Conservation (phyloP, 805 yeast species). For the Candida coleopterorum region DNA sequence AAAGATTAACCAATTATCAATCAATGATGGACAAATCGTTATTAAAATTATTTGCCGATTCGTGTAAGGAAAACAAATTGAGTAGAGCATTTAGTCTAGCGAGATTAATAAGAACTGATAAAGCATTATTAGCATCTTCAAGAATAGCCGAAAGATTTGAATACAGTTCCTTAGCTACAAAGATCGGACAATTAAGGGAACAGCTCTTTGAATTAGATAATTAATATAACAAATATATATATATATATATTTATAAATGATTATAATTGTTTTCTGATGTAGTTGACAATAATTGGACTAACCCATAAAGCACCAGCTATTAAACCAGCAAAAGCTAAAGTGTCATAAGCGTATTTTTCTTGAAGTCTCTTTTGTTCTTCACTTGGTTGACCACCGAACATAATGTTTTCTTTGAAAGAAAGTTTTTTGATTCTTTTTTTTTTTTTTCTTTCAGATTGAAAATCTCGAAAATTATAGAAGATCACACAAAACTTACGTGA, state of each 20-base stretch:
- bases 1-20: slow-evolving; percentile 48
- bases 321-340: slow-evolving; percentile 55
- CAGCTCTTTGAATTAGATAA: slow-evolving; percentile 21
- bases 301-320: slow-evolving; percentile 64
- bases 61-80: slow-evolving; percentile 63
- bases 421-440: neutral
- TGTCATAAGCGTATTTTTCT: slow-evolving; percentile 56
- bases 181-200: slow-evolving; percentile 35
- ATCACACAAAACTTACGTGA: too few relatives aligned
- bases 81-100: slow-evolving; percentile 69
- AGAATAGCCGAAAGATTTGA: slow-evolving; percentile 72
- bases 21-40: slow-evolving; percentile 69
- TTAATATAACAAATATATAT: neutral
- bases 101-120: slow-evolving; percentile 64
- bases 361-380: slow-evolving; percentile 68
- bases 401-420: slow-evolving; percentile 8
- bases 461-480: slow-evolving; percentile 18
- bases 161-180: slow-evolving; percentile 30
- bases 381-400: slow-evolving; percentile 49
- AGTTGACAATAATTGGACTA: slow-evolving; percentile 53
- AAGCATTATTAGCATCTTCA: slow-evolving; percentile 77
- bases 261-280: slow-evolving; percentile 45
- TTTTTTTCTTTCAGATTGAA: neutral
- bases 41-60: slow-evolving; percentile 67
- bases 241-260: slow-evolving; percentile 4